phyloP scores from a whole-genome alignment of 345 rosid species.

The Mallotus nudiflorus region DNA sequence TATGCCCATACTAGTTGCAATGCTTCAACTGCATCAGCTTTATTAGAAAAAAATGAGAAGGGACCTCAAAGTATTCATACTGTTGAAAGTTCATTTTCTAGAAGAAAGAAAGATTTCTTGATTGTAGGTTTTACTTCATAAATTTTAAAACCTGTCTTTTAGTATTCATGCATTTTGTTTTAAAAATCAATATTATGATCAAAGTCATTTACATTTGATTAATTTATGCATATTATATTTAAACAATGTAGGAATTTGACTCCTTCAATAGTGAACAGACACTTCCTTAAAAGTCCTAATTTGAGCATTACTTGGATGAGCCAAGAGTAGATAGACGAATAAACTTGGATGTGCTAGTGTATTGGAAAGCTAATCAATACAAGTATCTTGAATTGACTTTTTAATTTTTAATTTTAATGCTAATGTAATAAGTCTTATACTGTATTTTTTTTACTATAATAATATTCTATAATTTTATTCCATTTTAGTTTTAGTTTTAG shows the following conservation, averaged over 20 bases:
- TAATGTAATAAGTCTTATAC: neutral
- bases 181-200: too few species aligned
- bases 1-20: neutral
- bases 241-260: neutral
- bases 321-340: neutral
- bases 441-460: too few species aligned
- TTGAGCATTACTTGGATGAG: neutral
- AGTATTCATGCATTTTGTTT: neutral
- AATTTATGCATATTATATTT: too few species aligned
- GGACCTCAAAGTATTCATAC: too few species aligned
- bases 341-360: neutral
- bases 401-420: too few species aligned
- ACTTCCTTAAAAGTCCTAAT: neutral
- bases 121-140: neutral
- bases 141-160: too few species aligned
- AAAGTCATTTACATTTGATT: neutral
- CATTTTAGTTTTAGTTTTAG: too few species aligned
- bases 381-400: neutral
- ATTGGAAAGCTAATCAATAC: neutral
- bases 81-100: neutral
- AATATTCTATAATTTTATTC: too few species aligned
- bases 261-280: neutral
- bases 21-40: neutral
- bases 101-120: neutral
- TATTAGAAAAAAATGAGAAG: neutral